Percentiles rank a stretch among this genome's conserved stretches.
Evolutionary conservation across 2,329 filamentous ascomycete species (phyloP).

Genomic region (Scedosporium boydii): DNA sequence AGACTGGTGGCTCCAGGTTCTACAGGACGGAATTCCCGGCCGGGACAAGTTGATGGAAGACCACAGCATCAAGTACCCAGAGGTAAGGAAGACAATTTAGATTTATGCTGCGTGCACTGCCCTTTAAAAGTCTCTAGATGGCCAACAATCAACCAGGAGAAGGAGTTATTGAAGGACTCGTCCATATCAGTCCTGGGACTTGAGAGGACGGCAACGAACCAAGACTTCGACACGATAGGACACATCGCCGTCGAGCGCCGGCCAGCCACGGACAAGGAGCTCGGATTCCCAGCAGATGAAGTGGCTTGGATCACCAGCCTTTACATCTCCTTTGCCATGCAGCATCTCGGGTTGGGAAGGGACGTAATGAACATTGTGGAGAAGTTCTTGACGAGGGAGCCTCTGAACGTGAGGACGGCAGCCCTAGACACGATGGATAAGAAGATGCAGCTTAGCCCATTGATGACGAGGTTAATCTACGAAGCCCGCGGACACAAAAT

Average conservation of each 20-base stretch:
- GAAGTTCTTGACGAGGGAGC: constrained; percentile 17
- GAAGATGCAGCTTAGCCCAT: constrained; percentile 18
- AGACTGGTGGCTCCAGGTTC: not conserved
- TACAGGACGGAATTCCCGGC: not conserved
- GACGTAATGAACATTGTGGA: constrained; percentile 26
- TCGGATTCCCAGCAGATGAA: constrained; percentile 19
- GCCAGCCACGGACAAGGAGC: constrained; percentile 18
- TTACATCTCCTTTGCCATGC: constrained; percentile 29
- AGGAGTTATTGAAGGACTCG: constrained; percentile 23
- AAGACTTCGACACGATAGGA: constrained; percentile 27
- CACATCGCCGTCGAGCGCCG: constrained; percentile 28
- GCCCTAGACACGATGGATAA: constrained; percentile 25
- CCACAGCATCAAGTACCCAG: not conserved
- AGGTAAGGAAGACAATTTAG: not conserved
- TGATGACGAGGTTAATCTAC: constrained; percentile 15
- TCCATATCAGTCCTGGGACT: constrained; percentile 18
- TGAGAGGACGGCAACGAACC: constrained; percentile 18
- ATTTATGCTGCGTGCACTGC: not conserved
- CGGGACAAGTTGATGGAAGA: not conserved
- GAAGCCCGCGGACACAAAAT: constrained; percentile 15
- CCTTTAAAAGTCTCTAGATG: not conserved
- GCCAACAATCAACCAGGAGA: constrained; percentile 19
- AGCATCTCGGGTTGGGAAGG: constrained; percentile 24
- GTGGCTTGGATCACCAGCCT: constrained; percentile 30
- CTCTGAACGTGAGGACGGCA: constrained; percentile 22